Percentiles rank a stretch among this genome's conserved stretches.
These are phyloP conservation scores for Saccharomycopsis synnaedendra DNA, from an alignment of 805 yeast genomes.

Conservation along the genomic window DNA sequence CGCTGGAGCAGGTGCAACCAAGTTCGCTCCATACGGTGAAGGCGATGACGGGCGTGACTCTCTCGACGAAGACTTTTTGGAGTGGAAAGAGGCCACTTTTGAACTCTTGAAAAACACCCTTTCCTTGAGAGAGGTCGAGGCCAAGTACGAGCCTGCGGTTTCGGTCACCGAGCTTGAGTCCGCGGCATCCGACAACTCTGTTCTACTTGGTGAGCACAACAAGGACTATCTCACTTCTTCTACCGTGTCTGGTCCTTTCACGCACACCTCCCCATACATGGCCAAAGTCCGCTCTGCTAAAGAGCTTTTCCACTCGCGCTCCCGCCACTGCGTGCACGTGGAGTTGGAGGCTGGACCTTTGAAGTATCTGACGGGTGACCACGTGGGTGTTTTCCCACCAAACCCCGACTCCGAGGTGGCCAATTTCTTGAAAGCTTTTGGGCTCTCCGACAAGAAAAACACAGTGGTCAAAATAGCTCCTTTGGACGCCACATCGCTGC, in stretches of 20 bases:
- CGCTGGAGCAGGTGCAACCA: conserved; percentile 54
- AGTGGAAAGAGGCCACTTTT: conserved; percentile 81
- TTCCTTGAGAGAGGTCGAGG: conserved; percentile 69
- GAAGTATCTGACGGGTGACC: conserved; percentile 91
- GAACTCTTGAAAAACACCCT: conserved; percentile 53
- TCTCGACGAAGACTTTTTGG: conserved; percentile 86
- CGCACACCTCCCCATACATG: conserved; percentile 69
- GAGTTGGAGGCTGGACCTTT: conserved; percentile 80
- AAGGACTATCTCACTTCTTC: conserved; percentile 35
- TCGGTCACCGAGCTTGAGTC: conserved; percentile 29
- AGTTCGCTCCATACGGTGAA: conserved; percentile 69
- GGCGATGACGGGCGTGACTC: conserved; percentile 96
- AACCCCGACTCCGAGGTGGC: conserved; percentile 67
- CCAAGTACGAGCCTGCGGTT: conserved; percentile 63
- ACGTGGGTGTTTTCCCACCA: conserved; percentile 89
- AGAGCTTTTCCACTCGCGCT: conserved; percentile 57
- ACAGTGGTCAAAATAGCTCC: conserved; percentile 46
- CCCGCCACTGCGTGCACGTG: conserved; percentile 79
- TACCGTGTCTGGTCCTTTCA: conserved; percentile 56
- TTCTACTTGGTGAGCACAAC: conserved; percentile 79
- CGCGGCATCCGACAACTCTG: conserved; percentile 26
- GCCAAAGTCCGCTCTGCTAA: conserved; percentile 50
- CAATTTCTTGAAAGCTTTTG: conserved; percentile 54
- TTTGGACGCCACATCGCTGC: conserved; percentile 45
- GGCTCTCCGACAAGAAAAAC: conserved; percentile 39